phyloP scores from a whole-genome alignment of 257 asterid genomes.

The Primulina eburnea region DNA sequence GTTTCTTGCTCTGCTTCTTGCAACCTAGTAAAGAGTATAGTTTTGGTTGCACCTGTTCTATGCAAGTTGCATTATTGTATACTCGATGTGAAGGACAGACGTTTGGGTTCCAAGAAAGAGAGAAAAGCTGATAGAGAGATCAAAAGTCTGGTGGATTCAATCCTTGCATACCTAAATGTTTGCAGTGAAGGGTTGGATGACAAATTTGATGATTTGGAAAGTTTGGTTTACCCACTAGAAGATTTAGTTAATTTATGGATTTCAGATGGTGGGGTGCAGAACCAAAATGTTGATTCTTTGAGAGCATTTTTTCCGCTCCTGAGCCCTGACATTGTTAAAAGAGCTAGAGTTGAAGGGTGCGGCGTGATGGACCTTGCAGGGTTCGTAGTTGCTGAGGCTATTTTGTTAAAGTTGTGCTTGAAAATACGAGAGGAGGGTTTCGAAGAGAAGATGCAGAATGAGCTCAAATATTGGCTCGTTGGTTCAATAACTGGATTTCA shows the following conservation, averaged over 20 bases:
- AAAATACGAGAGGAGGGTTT: slow-evolving; percentile 40
- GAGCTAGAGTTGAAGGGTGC: slow-evolving; percentile 36
- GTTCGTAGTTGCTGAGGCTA: slow-evolving; percentile 53
- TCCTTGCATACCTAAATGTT: slow-evolving; percentile 47
- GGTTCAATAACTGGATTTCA: slow-evolving; percentile 51
- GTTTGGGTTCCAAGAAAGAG: slow-evolving; percentile 47
- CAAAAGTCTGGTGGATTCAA: slow-evolving; percentile 45
- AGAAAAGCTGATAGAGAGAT: slow-evolving; percentile 45
- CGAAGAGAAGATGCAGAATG: slow-evolving; percentile 40
- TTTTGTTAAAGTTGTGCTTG: slow-evolving; percentile 58
- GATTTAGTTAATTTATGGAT: slow-evolving; percentile 57
- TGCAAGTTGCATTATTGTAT: slow-evolving; percentile 38
- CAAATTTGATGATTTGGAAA: slow-evolving; percentile 31
- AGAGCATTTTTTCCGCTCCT: slow-evolving; percentile 56
- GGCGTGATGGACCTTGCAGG: slow-evolving; percentile 50
- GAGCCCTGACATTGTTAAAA: slow-evolving; percentile 31
- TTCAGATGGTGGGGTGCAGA: slow-evolving; percentile 28
- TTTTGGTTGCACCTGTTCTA: slow-evolving; percentile 53
- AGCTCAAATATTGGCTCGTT: slow-evolving; percentile 54
- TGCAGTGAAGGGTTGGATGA: slow-evolving; percentile 43
- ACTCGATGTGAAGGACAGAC: slow-evolving; percentile 34
- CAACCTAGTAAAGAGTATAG: slow-evolving; percentile 41
- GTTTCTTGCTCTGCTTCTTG: slow-evolving; percentile 52
- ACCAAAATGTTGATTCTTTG: slow-evolving; percentile 27
- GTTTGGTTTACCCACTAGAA: slow-evolving; percentile 37